These are phyloP conservation scores for Fusarium duplospermum DNA, from an alignment of 2,329 filamentous ascomycete genomes.

Conservation along the genomic window DNA sequence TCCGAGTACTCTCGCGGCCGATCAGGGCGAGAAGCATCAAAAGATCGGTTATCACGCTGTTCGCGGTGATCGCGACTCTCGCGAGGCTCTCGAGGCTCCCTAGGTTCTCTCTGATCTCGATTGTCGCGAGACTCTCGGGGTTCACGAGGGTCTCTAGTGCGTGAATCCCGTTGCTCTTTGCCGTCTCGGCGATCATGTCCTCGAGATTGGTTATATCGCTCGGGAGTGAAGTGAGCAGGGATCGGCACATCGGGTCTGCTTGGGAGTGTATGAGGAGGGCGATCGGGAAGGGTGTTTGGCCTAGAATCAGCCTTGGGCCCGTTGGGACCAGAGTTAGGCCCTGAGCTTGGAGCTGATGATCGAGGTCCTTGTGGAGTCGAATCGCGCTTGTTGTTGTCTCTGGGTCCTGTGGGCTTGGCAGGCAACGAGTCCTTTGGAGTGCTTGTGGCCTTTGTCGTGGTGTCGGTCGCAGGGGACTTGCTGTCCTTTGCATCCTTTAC, in stretches of 20 bases:
- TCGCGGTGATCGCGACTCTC: conserved; percentile 55
- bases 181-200: conserved; percentile 54
- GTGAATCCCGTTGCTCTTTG: conserved; percentile 51
- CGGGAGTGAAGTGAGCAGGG: conserved; percentile 59
- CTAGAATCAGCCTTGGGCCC: conserved; percentile 45
- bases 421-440: conserved; percentile 50
- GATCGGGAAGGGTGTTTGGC: conserved; percentile 53
- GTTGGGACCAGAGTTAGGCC: conserved; percentile 25
- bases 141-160: conserved; percentile 49
- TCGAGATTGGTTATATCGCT: conserved; percentile 58
- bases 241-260: conserved; percentile 69
- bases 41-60: conserved; percentile 49
- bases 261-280: conserved; percentile 59
- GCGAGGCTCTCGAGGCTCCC: conserved; percentile 53
- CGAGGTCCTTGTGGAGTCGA: conserved; percentile 35
- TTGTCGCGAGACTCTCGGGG: conserved; percentile 42
- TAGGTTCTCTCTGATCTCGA: conserved; percentile 49
- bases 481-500: conserved; percentile 68
- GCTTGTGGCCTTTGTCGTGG: conserved; percentile 14
- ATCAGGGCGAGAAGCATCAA: conserved; percentile 55
- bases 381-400: conserved; percentile 45
- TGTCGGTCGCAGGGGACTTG: conserved; percentile 32
- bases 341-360: conserved; percentile 43
- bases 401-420: conserved; percentile 45
- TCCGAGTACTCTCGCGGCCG: conserved; percentile 59